phyloP scores from a whole-genome alignment of 2,329 filamentous ascomycete species.

The Cordyceps fumosorosea region DNA sequence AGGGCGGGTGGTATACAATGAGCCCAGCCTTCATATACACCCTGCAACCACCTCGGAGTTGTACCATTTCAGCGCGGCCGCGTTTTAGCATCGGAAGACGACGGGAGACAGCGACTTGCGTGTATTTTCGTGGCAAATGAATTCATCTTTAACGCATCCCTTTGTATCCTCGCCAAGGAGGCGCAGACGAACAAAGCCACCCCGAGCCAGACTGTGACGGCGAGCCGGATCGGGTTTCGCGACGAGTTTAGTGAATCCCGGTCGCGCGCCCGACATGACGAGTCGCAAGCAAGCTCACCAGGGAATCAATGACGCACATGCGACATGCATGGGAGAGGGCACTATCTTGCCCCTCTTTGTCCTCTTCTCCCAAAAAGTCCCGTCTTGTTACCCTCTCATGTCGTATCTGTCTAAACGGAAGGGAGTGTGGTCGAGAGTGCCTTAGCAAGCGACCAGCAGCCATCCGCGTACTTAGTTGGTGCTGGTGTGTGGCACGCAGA shows the following conservation, averaged over 20 bases:
- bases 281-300: neutral
- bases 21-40: neutral
- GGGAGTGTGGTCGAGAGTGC: neutral
- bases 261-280: neutral
- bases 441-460: neutral
- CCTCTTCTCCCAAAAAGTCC: neutral
- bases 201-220: neutral
- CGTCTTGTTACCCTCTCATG: neutral
- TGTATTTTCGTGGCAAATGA: constrained; percentile 12
- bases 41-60: constrained; percentile 5
- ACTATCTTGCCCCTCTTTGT: neutral
- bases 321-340: neutral
- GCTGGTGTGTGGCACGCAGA: neutral
- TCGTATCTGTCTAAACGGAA: neutral
- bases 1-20: neutral
- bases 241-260: constrained; percentile 2
- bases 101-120: constrained; percentile 11
- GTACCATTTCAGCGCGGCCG: neutral
- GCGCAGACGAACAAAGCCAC: constrained; percentile 5
- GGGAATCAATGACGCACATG: neutral
- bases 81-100: constrained; percentile 9
- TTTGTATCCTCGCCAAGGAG: neutral
- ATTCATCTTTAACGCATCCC: neutral
- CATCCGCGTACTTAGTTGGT: neutral
- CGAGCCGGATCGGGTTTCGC: constrained; percentile 6